Evolutionary conservation across 129 eudicot genomes (phyloP).

Genomic region (Logfia minima): DNA sequence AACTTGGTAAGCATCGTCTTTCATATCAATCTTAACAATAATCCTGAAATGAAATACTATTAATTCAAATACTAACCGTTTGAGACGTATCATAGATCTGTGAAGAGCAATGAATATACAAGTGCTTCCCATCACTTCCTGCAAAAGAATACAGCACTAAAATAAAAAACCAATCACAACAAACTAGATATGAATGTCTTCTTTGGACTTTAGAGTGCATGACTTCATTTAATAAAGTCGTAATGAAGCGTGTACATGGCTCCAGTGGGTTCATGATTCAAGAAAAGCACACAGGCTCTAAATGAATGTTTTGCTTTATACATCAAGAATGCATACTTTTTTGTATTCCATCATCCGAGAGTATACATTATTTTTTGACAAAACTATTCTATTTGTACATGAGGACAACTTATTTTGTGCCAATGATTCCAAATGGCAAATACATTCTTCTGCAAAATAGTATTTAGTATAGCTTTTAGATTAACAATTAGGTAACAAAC

Average conservation of each 20-base stretch:
- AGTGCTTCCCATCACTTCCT: slow-evolving; percentile 92
- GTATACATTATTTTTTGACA: background rate
- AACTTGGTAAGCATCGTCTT: too few relatives aligned
- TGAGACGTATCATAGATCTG: slow-evolving; percentile 82
- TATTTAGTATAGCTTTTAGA: background rate
- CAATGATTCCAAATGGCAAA: background rate
- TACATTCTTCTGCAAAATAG: background rate
- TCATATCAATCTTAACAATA: background rate
- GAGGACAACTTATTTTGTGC: background rate
- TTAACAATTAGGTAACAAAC: background rate
- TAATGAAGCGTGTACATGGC: background rate
- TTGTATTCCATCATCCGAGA: background rate
- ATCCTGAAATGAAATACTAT: background rate
- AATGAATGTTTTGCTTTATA: slow-evolving; percentile 10
- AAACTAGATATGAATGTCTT: background rate
- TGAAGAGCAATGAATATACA: slow-evolving; percentile 84
- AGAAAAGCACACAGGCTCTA: background rate
- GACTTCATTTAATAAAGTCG: background rate
- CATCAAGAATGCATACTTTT: background rate
- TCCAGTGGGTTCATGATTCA: slow-evolving; percentile 4
- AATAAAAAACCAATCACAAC: slow-evolving; percentile 4
- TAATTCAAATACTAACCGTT: slow-evolving; percentile 54
- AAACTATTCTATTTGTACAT: background rate
- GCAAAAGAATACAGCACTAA: slow-evolving; percentile 26
- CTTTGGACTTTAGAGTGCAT: background rate